These are phyloP conservation scores for Fimicolochytrium jonesii DNA, from an alignment of 192 early-diverging fungal genomes.

Conservation along the genomic window DNA sequence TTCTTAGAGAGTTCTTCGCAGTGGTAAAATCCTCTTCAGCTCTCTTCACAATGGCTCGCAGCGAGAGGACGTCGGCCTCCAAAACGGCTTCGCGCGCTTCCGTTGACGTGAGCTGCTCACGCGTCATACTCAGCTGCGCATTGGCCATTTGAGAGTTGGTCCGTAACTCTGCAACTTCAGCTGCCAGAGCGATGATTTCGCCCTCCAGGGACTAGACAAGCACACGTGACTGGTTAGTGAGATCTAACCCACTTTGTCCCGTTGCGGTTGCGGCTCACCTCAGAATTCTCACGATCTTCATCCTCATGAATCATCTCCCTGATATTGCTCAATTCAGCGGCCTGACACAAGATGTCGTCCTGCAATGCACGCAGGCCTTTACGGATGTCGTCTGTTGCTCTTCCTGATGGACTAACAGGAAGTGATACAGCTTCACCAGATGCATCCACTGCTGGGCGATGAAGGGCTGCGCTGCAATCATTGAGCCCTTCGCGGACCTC, in stretches of 20 bases:
- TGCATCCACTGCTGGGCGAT: too few species aligned
- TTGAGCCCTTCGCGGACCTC: too few species aligned
- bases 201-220: slow-evolving; percentile 20
- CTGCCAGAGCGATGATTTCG: slow-evolving; percentile 23
- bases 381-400: slow-evolving; percentile 30
- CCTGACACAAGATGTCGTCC: slow-evolving; percentile 44
- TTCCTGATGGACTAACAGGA: neutral
- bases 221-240: neutral
- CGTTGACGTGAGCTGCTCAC: slow-evolving; percentile 18
- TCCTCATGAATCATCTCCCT: neutral
- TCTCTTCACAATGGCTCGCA: slow-evolving; percentile 11
- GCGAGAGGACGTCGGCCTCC: slow-evolving; percentile 29
- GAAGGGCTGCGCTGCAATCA: too few species aligned
- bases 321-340: slow-evolving; percentile 19
- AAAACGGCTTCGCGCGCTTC: slow-evolving; percentile 33
- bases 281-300: slow-evolving; percentile 13
- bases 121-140: neutral
- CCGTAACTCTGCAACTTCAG: slow-evolving; percentile 13
- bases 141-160: slow-evolving; percentile 1
- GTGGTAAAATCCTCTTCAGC: slow-evolving; percentile 9
- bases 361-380: slow-evolving; percentile 34
- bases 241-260: neutral
- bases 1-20: too few species aligned
- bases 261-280: slow-evolving; percentile 5
- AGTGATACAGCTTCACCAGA: too few species aligned